Evolutionary conservation across 2,329 filamentous ascomycete genomes (phyloP), one percentile per base, ranked within the genome.

Genomic region (Claviceps sp.): DNA sequence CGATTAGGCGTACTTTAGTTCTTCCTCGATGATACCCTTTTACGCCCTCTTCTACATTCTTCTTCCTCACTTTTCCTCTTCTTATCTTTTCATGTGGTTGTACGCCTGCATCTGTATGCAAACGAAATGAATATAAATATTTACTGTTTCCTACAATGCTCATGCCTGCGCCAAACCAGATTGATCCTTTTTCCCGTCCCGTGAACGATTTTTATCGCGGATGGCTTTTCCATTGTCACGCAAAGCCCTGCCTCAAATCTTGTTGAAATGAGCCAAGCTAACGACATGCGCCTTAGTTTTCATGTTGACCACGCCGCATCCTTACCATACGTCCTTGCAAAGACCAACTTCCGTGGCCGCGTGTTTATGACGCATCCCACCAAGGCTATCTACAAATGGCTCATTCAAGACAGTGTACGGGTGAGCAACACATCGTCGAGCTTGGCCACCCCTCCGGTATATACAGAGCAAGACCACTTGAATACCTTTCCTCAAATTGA

Each of bases 311-410:
- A 98, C 72, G 93, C 93, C n/a, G 91, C 91, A 16, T 95, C 91
- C n/a, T 74, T 98, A 47, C 93, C 93, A 45, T 98, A 97, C 66
- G 93, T 98, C 54, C 79, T 98, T 58, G 87, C 91, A 58, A 98
- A 98, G 73, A 97, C 93, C 40, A 96, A 96, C 68, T 98, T 98
- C 74, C 85, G 87, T 58, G 93, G 93, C 48, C 83, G 90, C 22
- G 91, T 97, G 55, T 97, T 96, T 73, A 98, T 97, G 91, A 98
- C 93, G 49, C 93, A 98, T 73, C 89, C 93, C 1, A 98, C 93
- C 47, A 97, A 98, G 69, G 93, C 93, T 61, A 98, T 98, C 66
- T 98, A 98, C 78, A 97, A 97, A 71, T 97, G 93, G 91, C 81
- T 97, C 49, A 96, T 97, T 56, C 89, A 95, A 68, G 93, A 98